Evolutionary conservation across 768 basidiomycete genomes (phyloP).

Genomic region (Mycena filopes): DNA sequence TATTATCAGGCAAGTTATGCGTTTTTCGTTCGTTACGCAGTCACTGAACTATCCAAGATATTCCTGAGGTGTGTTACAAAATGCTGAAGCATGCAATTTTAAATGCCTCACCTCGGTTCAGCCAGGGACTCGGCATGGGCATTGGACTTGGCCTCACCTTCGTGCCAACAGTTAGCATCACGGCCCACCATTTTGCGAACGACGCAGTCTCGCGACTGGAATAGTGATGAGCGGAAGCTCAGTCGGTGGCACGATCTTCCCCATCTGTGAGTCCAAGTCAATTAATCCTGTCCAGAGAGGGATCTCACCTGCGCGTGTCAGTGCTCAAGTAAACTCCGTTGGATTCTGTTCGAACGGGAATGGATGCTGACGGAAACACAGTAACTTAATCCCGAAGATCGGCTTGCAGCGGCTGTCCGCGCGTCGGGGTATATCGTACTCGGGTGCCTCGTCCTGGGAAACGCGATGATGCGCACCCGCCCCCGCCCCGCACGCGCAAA

Average conservation of each 20-base stretch:
- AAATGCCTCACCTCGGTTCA: slow-evolving; percentile 20
- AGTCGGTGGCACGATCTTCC: slow-evolving; percentile 11
- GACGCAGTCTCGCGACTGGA: slow-evolving; percentile 55
- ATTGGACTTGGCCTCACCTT: slow-evolving; percentile 52
- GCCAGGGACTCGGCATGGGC: slow-evolving; percentile 43
- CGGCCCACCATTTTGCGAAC: slow-evolving; percentile 53
- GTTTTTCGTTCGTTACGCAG: background rate
- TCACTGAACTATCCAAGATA: background rate
- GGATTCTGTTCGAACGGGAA: background rate
- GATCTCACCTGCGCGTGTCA: too few relatives aligned
- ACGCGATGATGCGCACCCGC: slow-evolving; percentile 40
- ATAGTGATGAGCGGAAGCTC: slow-evolving; percentile 51
- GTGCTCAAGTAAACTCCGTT: slow-evolving; percentile 15
- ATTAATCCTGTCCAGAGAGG: too few relatives aligned
- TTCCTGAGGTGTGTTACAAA: slow-evolving; percentile 28
- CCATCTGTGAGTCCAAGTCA: slow-evolving; percentile 21
- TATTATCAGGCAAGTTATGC: slow-evolving; percentile 48
- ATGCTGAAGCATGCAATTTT: too few relatives aligned
- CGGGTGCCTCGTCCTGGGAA: slow-evolving; percentile 39
- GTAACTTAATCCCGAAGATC: slow-evolving; percentile 34
- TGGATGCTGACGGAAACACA: background rate
- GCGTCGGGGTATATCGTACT: slow-evolving; percentile 43
- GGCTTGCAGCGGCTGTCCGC: slow-evolving; percentile 44
- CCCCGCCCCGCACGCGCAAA: slow-evolving; percentile 21
- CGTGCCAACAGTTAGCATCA: slow-evolving; percentile 48